phyloP scores from a whole-genome alignment of 176 grass and related monocot species.

The Ananas comosus region DNA sequence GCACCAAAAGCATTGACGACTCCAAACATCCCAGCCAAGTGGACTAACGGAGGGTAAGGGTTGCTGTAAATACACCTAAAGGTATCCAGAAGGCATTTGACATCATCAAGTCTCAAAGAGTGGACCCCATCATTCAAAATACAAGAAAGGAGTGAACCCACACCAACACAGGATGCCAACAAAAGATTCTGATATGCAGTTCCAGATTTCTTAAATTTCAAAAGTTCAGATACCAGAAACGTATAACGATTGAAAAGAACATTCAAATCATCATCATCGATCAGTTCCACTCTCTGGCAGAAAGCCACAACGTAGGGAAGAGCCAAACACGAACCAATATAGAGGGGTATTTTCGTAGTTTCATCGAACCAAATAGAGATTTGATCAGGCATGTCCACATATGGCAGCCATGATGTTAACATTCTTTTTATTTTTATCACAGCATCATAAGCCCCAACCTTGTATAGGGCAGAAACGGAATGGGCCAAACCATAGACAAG shows the following conservation, averaged over 20 bases:
- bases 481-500: conserved; percentile 68
- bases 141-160: conserved; percentile 66
- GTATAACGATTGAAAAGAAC: conserved; percentile 52
- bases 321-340: conserved; percentile 67
- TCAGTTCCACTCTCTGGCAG: conserved; percentile 73
- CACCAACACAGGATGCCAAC: conserved; percentile 72
- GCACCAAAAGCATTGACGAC: conserved; percentile 81
- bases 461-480: conserved; percentile 62
- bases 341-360: conserved; percentile 40
- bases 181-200: conserved; percentile 67
- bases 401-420: conserved; percentile 68
- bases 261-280: conserved; percentile 54
- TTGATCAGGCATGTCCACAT: conserved; percentile 15
- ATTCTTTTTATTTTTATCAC: conserved; percentile 70
- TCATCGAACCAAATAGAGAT: conserved; percentile 34
- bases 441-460: conserved; percentile 50
- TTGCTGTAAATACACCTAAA: conserved; percentile 56
- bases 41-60: conserved; percentile 55
- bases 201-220: conserved; percentile 57
- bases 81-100: conserved; percentile 51
- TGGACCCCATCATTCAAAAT: conserved; percentile 68
- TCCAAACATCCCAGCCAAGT: conserved; percentile 81
- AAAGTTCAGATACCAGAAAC: conserved; percentile 55
- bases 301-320: conserved; percentile 71
- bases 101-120: conserved; percentile 44